phyloP scores from a whole-genome alignment of 2,329 filamentous ascomycete species.

The Pseudogymnoascus sp. region DNA sequence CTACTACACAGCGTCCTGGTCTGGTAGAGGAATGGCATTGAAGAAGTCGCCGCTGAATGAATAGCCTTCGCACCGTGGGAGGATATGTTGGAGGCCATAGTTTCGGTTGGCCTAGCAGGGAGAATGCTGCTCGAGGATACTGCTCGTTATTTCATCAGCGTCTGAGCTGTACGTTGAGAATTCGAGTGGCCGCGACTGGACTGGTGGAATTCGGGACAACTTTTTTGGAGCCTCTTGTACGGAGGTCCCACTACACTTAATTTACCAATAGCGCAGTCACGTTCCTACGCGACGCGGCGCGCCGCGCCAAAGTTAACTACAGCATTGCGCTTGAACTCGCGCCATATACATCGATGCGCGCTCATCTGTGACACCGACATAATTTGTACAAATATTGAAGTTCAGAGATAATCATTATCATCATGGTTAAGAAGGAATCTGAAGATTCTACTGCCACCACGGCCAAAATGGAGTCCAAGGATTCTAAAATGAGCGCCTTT shows the following conservation, averaged over 20 bases:
- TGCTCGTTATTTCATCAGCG: not conserved
- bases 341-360: not conserved
- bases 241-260: not conserved
- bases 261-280: not conserved
- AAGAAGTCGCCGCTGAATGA: constrained; percentile 37
- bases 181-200: not conserved
- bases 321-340: not conserved
- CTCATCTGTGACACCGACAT: not conserved
- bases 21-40: constrained; percentile 65
- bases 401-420: not conserved
- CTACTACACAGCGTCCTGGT: constrained; percentile 50
- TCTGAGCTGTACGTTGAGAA: not conserved
- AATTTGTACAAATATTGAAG: not conserved
- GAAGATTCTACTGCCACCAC: constrained; percentile 28
- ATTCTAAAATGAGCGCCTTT: constrained; percentile 68
- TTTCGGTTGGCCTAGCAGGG: not conserved
- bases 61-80: constrained; percentile 11
- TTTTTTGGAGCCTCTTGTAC: constrained; percentile 6
- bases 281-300: constrained; percentile 5
- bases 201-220: not conserved
- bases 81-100: constrained; percentile 13
- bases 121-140: not conserved
- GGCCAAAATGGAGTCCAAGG: constrained; percentile 35
- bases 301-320: not conserved
- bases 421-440: not conserved